Evolutionary conservation across 2,329 filamentous ascomycete species (phyloP).

Genomic region (Sporothrix luriei): DNA sequence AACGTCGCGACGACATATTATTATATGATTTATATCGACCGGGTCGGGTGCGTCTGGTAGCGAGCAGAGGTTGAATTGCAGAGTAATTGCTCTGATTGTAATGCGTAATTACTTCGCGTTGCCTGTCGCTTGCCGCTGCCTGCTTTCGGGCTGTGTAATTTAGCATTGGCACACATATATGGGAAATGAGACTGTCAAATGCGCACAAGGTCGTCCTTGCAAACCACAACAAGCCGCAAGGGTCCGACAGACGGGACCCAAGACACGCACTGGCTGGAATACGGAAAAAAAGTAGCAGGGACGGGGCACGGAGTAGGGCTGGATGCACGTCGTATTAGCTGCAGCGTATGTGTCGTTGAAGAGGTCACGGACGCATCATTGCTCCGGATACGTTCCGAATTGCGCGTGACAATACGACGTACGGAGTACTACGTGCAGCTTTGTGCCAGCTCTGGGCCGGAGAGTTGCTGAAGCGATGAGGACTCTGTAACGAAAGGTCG

Average conservation of each 20-base stretch:
- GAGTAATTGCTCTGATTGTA: background rate
- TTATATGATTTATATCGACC: too few relatives aligned
- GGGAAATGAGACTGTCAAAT: background rate
- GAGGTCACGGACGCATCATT: background rate
- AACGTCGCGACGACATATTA: background rate
- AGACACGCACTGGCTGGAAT: constrained; percentile 3
- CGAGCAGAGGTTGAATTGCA: background rate
- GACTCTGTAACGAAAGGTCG: background rate
- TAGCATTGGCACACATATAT: background rate
- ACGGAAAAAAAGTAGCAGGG: background rate
- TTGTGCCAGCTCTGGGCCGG: constrained; percentile 8
- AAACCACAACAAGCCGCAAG: background rate
- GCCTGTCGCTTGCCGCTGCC: background rate
- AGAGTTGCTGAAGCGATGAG: background rate
- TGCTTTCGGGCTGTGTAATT: background rate
- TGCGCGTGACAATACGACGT: background rate
- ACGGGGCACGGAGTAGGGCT: constrained; percentile 1
- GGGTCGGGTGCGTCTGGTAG: background rate
- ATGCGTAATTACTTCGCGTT: background rate
- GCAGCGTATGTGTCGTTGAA: background rate
- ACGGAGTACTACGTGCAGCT: background rate
- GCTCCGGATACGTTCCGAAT: background rate
- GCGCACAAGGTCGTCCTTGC: background rate
- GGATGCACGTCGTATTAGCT: background rate
- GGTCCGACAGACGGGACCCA: background rate